These are phyloP conservation scores for Sporothrix brasiliensis DNA, from an alignment of 2,329 filamentous ascomycete species.

Conservation along the genomic window DNA sequence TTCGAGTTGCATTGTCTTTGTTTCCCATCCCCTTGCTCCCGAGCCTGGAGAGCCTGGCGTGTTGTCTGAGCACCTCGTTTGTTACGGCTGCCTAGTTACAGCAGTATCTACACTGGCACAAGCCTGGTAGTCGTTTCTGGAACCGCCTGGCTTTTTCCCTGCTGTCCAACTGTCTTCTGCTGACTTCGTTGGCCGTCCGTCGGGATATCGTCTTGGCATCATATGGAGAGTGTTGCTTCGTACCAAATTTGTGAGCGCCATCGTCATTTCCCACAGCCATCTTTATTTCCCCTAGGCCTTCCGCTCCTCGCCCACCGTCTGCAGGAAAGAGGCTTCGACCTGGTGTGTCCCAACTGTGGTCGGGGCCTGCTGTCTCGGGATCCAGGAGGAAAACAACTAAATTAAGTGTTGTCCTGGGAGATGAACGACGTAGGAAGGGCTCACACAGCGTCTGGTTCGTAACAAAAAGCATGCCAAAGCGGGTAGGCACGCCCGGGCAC, in stretches of 20 bases:
- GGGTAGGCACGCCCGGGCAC: conserved; percentile 9
- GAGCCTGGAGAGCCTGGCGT: neutral
- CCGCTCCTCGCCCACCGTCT: neutral
- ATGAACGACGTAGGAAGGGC: neutral
- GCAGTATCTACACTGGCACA: neutral
- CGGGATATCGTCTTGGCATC: conserved; percentile 7
- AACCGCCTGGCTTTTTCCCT: neutral
- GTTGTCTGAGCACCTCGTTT: too few species aligned
- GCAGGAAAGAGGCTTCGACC: neutral
- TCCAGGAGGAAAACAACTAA: neutral
- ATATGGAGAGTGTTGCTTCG: neutral
- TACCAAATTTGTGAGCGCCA: neutral
- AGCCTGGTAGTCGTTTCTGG: neutral
- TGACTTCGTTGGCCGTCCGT: neutral
- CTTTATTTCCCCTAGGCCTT: neutral
- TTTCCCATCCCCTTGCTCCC: neutral
- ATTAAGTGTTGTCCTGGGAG: neutral
- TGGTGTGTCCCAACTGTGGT: conserved; percentile 9
- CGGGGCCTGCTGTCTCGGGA: neutral
- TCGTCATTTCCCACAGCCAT: conserved; percentile 15
- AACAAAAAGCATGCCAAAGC: neutral
- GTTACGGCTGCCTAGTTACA: neutral
- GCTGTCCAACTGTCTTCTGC: neutral
- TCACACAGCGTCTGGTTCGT: neutral
- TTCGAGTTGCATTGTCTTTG: neutral